Conservation (phyloP, 768 basidiomycete species). For the Trametes cingulata region DNA sequence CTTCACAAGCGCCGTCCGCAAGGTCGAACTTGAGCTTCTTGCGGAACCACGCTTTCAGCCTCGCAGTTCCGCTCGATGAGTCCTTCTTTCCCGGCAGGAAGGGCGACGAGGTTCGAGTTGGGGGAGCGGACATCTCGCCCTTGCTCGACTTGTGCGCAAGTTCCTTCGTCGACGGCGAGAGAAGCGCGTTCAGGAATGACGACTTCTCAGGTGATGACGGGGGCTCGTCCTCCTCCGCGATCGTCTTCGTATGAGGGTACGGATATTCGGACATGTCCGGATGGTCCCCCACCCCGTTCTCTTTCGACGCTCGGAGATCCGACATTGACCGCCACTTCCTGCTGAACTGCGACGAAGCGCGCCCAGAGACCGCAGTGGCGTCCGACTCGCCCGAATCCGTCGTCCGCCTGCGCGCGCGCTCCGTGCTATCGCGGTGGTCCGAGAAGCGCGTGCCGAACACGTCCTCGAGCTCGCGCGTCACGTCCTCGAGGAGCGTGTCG, state of each 20-base stretch:
- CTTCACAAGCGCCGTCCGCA: conserved; percentile 8
- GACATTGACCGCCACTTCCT: conserved; percentile 26
- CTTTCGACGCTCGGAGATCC: conserved; percentile 17
- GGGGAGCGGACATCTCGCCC: conserved; percentile 9
- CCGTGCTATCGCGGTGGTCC: conserved; percentile 13
- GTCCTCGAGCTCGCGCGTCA: conserved; percentile 47
- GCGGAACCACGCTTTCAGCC: conserved; percentile 64
- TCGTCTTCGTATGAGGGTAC: conserved; percentile 8
- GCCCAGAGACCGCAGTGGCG: conserved; percentile 46
- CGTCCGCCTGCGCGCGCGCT: conserved; percentile 39
- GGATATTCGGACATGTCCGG: conserved; percentile 2
- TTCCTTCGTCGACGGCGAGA: conserved; percentile 17
- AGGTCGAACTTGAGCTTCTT: conserved; percentile 46
- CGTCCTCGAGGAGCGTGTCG: conserved; percentile 44
- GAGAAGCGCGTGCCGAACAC: conserved; percentile 36
- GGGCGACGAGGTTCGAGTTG: conserved; percentile 14
- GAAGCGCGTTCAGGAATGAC: conserved; percentile 16
- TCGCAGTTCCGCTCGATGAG: conserved; percentile 42
- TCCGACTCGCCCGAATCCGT: conserved; percentile 72
- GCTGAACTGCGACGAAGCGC: conserved; percentile 14
- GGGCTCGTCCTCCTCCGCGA: conserved; percentile 18
- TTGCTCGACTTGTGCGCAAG: conserved; percentile 21
- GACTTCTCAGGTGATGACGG: conserved; percentile 1
- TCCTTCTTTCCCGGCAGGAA: conserved; percentile 21
- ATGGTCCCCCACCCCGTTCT: not conserved